These are phyloP conservation scores for Crassisporium funariophilum DNA, from an alignment of 768 basidiomycete species.

Conservation along the genomic window DNA sequence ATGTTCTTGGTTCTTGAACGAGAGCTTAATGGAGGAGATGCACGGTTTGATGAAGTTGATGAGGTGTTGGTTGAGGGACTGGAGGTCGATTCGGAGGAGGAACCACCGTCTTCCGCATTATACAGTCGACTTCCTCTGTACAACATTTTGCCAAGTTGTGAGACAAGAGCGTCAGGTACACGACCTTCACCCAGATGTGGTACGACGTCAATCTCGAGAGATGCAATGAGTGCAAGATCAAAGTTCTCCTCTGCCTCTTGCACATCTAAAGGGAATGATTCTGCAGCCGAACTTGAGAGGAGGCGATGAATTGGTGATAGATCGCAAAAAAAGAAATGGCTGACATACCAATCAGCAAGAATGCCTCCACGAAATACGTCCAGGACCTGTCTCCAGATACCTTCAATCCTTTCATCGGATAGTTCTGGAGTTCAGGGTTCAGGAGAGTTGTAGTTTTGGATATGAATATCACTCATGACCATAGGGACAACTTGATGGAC, in stretches of 20 bases:
- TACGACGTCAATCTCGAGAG: conserved; percentile 79
- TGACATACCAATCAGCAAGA: conserved; percentile 77
- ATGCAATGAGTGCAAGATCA: conserved; percentile 75
- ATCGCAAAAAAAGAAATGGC: neutral
- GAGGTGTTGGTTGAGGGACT: conserved; percentile 13
- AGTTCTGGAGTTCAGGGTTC: conserved; percentile 43
- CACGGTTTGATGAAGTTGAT: conserved; percentile 6
- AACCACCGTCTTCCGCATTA: conserved; percentile 29
- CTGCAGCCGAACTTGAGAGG: conserved; percentile 52
- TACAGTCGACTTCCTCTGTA: conserved; percentile 73
- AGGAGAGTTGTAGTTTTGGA: neutral
- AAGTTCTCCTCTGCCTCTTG: conserved; percentile 85
- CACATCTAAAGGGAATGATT: conserved; percentile 58
- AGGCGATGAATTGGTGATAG: conserved; percentile 4
- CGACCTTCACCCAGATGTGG: conserved; percentile 71
- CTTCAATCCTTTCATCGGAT: conserved; percentile 66
- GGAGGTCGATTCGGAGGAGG: conserved; percentile 7
- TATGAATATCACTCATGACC: too few species aligned
- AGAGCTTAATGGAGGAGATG: conserved; percentile 10
- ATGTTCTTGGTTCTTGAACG: conserved; percentile 25
- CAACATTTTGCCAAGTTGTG: conserved; percentile 68
- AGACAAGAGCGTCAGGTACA: conserved; percentile 71
- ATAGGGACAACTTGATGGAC: too few species aligned
- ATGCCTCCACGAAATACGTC: conserved; percentile 83
- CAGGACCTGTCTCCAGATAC: conserved; percentile 83